Evolutionary conservation across 2,329 filamentous ascomycete species (phyloP).

Genomic region (Trichothecium sympodiale): DNA sequence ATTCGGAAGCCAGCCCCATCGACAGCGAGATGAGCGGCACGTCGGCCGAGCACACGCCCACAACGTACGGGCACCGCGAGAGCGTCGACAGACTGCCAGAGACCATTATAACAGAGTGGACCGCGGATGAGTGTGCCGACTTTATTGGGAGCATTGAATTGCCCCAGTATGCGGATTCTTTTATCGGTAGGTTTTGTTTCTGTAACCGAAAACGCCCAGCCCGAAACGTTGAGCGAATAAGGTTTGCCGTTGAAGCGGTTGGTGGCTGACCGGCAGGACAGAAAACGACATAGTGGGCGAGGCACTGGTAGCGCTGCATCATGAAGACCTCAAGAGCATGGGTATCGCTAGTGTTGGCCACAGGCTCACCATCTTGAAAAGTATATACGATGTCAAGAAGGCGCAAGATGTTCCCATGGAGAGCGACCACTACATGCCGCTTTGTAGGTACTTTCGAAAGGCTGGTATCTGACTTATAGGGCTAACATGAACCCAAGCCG

Average conservation of each 20-base stretch:
- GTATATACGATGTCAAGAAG: conserved; percentile 91
- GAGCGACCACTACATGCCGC: conserved; percentile 83
- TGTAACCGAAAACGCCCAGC: neutral
- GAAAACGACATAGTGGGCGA: conserved; percentile 94
- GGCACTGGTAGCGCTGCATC: conserved; percentile 75
- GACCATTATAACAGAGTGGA: conserved; percentile 70
- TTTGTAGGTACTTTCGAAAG: conserved; percentile 43
- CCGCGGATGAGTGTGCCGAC: conserved; percentile 78
- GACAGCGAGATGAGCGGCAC: conserved; percentile 63
- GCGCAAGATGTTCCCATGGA: conserved; percentile 87
- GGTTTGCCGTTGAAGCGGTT: neutral
- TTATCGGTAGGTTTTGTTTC: conserved; percentile 55
- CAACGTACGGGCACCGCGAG: conserved; percentile 59
- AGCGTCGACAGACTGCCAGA: conserved; percentile 58
- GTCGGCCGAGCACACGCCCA: conserved; percentile 64
- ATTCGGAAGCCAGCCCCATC: conserved; percentile 59
- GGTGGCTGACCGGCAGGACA: conserved; percentile 20
- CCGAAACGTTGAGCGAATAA: neutral
- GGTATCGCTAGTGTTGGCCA: conserved; percentile 88
- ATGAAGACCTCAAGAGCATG: conserved; percentile 93
- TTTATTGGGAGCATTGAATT: conserved; percentile 74
- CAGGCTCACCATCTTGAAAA: conserved; percentile 87
- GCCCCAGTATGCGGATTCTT: conserved; percentile 70
- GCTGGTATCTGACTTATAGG: conserved; percentile 1
- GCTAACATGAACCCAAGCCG: conserved; percentile 43